Base-by-base conservation (phyloP, 2,329 filamentous ascomycete species). In the Zarea fungicola region DNA sequence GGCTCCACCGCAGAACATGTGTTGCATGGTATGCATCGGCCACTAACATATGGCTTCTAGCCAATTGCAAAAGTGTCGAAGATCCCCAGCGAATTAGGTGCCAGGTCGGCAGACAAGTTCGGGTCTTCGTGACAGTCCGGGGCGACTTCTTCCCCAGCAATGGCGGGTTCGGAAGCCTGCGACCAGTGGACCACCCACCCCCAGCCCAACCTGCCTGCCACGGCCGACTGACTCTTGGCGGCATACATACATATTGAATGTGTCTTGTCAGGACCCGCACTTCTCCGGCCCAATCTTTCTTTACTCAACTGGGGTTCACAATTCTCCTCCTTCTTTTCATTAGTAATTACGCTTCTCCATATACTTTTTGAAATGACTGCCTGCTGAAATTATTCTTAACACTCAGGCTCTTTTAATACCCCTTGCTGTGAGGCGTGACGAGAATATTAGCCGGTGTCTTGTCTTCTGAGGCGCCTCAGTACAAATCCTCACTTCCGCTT, bases 401-500 rank as follows among this genome's bases (percentile, higher is more conserved):
- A 39, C 31, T 31, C 5, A 14, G 29, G 8, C 9, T 6, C 16
- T 8, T 28, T 43, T n/a, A n/a, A n/a, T n/a, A n/a, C n/a, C n/a
- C n/a, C n/a, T n/a, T n/a, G n/a, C n/a, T n/a, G n/a, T n/a, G n/a
- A n/a, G n/a, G n/a, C n/a, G n/a, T n/a, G n/a, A n/a, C n/a, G n/a
- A n/a, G n/a, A n/a, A n/a, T n/a, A n/a, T n/a, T n/a, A n/a, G n/a
- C n/a, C n/a, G n/a, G n/a, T n/a, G n/a, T n/a, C n/a, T n/a, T n/a
- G n/a, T n/a, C n/a, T n/a, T n/a, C n/a, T n/a, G 28, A 19, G n/a
- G 28, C 28, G 35, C n/a, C 26, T 26, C 23, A 13, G 21, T 41
- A 34, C 29, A 25, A 7, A 31, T 39, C 18, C 19, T 35, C 21
- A 42, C 46, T 49, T 49, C 46, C 46, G 46, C 46, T 49, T 49